These are phyloP conservation scores for Arthrinium phaeospermum DNA, from an alignment of 2,329 filamentous ascomycete species.

Conservation along the genomic window DNA sequence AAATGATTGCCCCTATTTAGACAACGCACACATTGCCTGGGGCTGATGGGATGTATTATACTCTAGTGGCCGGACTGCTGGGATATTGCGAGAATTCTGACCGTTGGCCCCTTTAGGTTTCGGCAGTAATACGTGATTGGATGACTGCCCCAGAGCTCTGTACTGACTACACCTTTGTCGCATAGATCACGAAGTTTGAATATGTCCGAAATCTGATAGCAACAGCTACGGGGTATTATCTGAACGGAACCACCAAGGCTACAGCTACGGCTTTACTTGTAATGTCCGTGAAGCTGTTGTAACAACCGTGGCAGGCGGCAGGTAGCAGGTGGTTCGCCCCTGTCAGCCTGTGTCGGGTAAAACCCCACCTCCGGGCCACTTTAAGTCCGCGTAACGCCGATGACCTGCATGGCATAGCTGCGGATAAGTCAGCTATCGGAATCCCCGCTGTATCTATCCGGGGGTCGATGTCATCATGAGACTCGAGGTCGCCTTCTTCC, in stretches of 20 bases:
- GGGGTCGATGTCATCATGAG: slow-evolving; percentile 20
- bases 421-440: slow-evolving; percentile 9
- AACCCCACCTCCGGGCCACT: neutral
- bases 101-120: neutral
- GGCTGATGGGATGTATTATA: neutral
- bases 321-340: slow-evolving; percentile 30
- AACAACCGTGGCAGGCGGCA: slow-evolving; percentile 22
- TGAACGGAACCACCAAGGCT: neutral
- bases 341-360: neutral
- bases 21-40: neutral
- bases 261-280: neutral
- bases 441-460: slow-evolving; percentile 17
- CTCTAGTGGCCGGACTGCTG: neutral
- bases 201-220: neutral
- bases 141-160: neutral
- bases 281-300: neutral
- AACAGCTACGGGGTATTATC: neutral
- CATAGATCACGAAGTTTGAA: neutral
- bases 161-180: too few relatives aligned
- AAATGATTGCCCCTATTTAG: neutral
- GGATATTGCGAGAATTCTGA: neutral
- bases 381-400: slow-evolving; percentile 18
- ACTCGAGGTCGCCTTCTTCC: neutral
- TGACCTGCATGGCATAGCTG: neutral
- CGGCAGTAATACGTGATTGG: neutral